Evolutionary conservation across 148 eudicot genomes (phyloP), one percentile per base, ranked within the genome.

Genomic region (Rhododendron vialii): DNA sequence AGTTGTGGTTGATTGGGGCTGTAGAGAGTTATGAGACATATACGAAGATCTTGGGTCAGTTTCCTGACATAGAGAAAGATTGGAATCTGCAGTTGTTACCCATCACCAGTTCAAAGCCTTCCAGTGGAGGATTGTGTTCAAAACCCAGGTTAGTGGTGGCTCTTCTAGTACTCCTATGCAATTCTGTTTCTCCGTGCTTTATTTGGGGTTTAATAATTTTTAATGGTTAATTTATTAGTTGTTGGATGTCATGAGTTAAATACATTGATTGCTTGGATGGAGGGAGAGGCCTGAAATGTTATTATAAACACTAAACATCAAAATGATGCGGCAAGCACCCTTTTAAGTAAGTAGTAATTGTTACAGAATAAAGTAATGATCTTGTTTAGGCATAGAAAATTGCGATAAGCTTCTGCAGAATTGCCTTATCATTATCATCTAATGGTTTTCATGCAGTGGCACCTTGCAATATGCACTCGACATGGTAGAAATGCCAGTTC

Each of bases 61-160:
- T 93, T 92, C 92, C 94, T 13, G 30, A 75, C 48, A 71, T 93
- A 48, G 93, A 92, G 91, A 91, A 82, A 76, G 91, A 92, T 82
- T 94, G 95, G 98, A 93, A 94, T 90, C 92, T 94, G 90, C 91
- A 92, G 67, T 80, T 90, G 84, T 59, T 94, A 47, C 92, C 95
- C 1, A 92, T 94, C 43, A 94, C 95, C 82, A 85, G 91, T 26
- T 85, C 90, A 61, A 86, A 48, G 77, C 59, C 92, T 82, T 84
- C 90, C 43, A 75, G 78, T 80, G 90, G 86, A 82, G 91, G 89
- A 53, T 71, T 88, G 35, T 83, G 75, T 73, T 85, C 93, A 33
- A 94, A 91, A 88, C 89, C 98, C 73, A 94, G 98, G 98, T 93
- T 50, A 57, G 88, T 84, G 81, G 30, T 82, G 81, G 24, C 30